Percentiles rank a stretch among this genome's conserved stretches.
phyloP scores from a whole-genome alignment of 2,329 filamentous ascomycete genomes.

The Claviceps fusiformis region DNA sequence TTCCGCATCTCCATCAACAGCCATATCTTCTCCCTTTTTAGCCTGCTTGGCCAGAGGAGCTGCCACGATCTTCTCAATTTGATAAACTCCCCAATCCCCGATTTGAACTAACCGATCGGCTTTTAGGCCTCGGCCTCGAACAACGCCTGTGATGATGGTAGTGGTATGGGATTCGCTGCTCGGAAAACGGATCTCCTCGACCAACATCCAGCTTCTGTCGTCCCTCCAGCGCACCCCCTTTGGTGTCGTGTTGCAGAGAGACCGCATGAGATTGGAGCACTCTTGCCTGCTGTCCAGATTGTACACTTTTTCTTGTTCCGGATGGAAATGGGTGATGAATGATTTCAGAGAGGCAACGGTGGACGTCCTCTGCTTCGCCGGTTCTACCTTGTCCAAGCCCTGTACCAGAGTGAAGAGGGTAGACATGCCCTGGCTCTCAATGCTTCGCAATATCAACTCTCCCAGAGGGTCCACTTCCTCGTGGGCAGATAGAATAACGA shows the following conservation, averaged over 20 bases:
- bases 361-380: slow-evolving; percentile 63
- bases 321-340: slow-evolving; percentile 90
- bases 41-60: slow-evolving; percentile 52
- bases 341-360: slow-evolving; percentile 75
- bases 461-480: slow-evolving; percentile 75
- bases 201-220: slow-evolving; percentile 87
- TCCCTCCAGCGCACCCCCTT: slow-evolving; percentile 95
- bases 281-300: slow-evolving; percentile 82
- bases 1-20: slow-evolving; percentile 44
- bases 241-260: slow-evolving; percentile 79
- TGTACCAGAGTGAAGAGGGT: slow-evolving; percentile 81
- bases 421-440: slow-evolving; percentile 89
- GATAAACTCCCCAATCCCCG: slow-evolving; percentile 87
- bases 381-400: slow-evolving; percentile 62
- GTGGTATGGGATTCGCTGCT: slow-evolving; percentile 47
- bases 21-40: slow-evolving; percentile 51
- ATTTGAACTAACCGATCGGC: slow-evolving; percentile 82
- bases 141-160: slow-evolving; percentile 65
- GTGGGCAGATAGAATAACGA: slow-evolving; percentile 70
- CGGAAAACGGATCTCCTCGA: slow-evolving; percentile 68
- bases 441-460: slow-evolving; percentile 70
- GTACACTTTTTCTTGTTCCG: slow-evolving; percentile 80
- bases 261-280: slow-evolving; percentile 78
- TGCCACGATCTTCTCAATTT: slow-evolving; percentile 77
- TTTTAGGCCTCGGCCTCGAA: slow-evolving; percentile 77